Conservation (phyloP, 805 yeast genomes). For the Nakazawaea wyomingensis region DNA sequence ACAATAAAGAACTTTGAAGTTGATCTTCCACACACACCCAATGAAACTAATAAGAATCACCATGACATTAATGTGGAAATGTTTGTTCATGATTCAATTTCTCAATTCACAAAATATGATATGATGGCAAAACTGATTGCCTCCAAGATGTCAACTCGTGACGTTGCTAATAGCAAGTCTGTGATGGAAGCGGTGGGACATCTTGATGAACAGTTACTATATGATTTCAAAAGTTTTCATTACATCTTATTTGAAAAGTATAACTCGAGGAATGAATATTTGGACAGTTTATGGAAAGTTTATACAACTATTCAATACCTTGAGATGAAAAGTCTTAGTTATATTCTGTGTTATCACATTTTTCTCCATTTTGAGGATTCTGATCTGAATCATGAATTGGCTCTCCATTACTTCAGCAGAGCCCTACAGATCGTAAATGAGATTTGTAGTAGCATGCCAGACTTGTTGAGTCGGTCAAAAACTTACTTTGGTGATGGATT, state of each 20-base stretch:
- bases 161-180: not conserved
- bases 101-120: constrained; percentile 16
- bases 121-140: constrained; percentile 12
- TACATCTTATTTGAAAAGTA: constrained; percentile 1
- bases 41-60: constrained; percentile 13
- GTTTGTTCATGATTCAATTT: constrained; percentile 17
- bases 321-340: constrained; percentile 17
- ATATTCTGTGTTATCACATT: constrained; percentile 16
- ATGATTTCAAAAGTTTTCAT: constrained; percentile 1
- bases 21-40: constrained; percentile 12
- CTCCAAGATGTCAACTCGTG: not conserved
- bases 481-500: constrained; percentile 28
- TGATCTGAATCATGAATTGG: not conserved
- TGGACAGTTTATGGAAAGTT: not conserved
- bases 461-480: not conserved
- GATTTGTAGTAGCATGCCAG: not conserved
- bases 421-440: not conserved
- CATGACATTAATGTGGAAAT: constrained; percentile 17
- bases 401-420: constrained; percentile 3
- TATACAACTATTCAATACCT: not conserved
- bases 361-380: constrained; percentile 17
- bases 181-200: not conserved
- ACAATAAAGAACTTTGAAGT: constrained; percentile 17
- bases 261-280: not conserved
- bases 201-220: not conserved